These are phyloP conservation scores for Neurospora sp. DNA, from an alignment of 495 filamentous ascomycete species.

Conservation along the genomic window DNA sequence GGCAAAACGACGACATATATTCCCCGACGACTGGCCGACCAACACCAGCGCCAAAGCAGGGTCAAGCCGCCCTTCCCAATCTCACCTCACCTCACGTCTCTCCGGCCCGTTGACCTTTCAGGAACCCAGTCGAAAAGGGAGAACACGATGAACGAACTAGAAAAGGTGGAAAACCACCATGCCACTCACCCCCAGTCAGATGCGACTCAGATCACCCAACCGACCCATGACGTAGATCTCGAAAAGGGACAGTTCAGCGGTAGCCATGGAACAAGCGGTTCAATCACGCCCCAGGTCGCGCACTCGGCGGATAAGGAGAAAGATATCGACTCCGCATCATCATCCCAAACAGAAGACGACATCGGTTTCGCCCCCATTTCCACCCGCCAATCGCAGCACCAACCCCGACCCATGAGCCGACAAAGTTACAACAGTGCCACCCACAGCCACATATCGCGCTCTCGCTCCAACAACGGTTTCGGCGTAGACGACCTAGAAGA, in stretches of 20 bases:
- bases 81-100: not conserved
- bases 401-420: not conserved
- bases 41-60: not conserved
- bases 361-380: not conserved
- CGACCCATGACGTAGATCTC: not conserved
- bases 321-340: not conserved
- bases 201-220: not conserved
- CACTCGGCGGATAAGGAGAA: not conserved
- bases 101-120: no score
- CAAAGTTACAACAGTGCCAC: not conserved
- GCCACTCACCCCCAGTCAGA: not conserved
- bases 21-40: not conserved
- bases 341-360: not conserved
- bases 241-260: not conserved
- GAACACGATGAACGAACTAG: not conserved
- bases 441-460: constrained; percentile 13
- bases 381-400: not conserved
- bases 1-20: not conserved
- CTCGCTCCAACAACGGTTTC: constrained; percentile 53
- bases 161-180: not conserved
- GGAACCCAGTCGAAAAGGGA: not conserved
- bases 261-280: not conserved
- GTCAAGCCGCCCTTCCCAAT: not conserved
- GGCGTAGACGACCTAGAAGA: constrained; percentile 42
- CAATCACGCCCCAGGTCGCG: not conserved